Percentiles rank a stretch among this genome's conserved stretches.
Evolutionary conservation across 371 early-diverging fungal genomes (phyloP).

Genomic region (Smittium culicis): DNA sequence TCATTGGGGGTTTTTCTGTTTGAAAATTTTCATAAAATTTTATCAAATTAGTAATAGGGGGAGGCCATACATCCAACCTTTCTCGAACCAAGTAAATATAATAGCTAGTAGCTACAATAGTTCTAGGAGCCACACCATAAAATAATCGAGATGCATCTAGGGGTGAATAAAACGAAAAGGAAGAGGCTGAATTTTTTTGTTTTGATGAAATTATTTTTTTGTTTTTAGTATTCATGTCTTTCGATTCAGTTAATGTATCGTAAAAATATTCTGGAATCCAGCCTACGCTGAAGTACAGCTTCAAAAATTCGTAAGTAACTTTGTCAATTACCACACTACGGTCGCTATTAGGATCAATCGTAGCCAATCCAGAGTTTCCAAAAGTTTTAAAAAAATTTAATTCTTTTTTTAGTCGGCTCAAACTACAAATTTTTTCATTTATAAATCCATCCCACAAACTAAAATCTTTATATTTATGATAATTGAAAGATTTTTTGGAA

Average conservation of each 20-base stretch:
- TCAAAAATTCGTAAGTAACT: constrained; percentile 41
- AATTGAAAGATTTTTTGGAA: background rate
- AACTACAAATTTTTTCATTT: background rate
- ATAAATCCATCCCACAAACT: constrained; percentile 13
- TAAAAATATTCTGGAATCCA: constrained; percentile 16
- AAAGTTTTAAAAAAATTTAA: background rate
- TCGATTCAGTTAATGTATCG: background rate
- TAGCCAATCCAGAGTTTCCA: constrained; percentile 12
- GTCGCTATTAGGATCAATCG: constrained; percentile 26
- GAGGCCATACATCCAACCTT: constrained; percentile 36
- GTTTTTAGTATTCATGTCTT: too few relatives aligned
- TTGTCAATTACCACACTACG: constrained; percentile 36
- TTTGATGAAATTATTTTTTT: too few relatives aligned
- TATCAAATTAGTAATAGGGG: constrained; percentile 22
- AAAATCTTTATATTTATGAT: background rate
- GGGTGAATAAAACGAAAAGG: background rate
- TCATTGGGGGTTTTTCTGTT: background rate
- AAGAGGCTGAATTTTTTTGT: background rate
- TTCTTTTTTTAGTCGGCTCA: background rate
- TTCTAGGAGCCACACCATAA: constrained; percentile 18
- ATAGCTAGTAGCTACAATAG: constrained; percentile 26
- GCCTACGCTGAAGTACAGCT: constrained; percentile 36
- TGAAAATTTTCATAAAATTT: background rate
- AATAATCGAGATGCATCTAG: background rate
- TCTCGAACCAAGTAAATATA: constrained; percentile 32